phyloP scores from a whole-genome alignment of 1,284 basidiomycete species.

The Boletus smithii region DNA sequence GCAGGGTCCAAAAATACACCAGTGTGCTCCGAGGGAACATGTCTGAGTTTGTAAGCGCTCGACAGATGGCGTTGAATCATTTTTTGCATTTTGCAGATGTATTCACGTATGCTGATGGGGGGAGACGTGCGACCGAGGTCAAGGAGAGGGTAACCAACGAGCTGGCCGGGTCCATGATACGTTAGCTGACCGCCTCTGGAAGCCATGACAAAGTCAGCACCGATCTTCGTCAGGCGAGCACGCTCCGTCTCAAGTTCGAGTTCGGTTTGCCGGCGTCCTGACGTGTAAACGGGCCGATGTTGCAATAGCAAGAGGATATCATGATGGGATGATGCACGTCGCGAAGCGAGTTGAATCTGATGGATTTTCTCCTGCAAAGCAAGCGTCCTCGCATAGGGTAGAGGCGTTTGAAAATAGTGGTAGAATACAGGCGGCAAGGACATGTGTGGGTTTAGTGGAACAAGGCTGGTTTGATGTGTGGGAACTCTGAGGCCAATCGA shows the following conservation, averaged over 20 bases:
- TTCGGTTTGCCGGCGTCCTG: conserved; percentile 79
- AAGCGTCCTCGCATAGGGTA: conserved; percentile 71
- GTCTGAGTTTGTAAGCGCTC: conserved; percentile 52
- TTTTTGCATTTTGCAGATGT: conserved; percentile 62
- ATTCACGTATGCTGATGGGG: conserved; percentile 63
- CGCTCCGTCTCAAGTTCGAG: conserved; percentile 65
- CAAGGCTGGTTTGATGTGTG: no score
- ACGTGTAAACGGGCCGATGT: conserved; percentile 93
- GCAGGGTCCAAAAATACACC: conserved; percentile 68
- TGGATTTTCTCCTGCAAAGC: conserved; percentile 71
- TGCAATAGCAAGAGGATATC: conserved; percentile 74
- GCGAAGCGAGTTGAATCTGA: conserved; percentile 53
- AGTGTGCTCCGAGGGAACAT: conserved; percentile 63
- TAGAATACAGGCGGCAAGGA: conserved; percentile 66
- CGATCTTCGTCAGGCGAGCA: conserved; percentile 63
- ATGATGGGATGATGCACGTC: conserved; percentile 46
- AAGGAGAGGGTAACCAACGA: conserved; percentile 93
- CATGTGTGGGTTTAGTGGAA: conserved; percentile 30
- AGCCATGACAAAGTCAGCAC: conserved; percentile 85
- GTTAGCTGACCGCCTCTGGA: conserved; percentile 91
- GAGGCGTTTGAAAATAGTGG: conserved; percentile 69
- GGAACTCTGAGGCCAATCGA: no score
- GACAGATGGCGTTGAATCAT: conserved; percentile 57
- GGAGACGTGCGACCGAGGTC: conserved; percentile 66
- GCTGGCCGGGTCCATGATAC: conserved; percentile 96